Conservation (phyloP, 2,329 filamentous ascomycete genomes). For the Fusarium paranaense region DNA sequence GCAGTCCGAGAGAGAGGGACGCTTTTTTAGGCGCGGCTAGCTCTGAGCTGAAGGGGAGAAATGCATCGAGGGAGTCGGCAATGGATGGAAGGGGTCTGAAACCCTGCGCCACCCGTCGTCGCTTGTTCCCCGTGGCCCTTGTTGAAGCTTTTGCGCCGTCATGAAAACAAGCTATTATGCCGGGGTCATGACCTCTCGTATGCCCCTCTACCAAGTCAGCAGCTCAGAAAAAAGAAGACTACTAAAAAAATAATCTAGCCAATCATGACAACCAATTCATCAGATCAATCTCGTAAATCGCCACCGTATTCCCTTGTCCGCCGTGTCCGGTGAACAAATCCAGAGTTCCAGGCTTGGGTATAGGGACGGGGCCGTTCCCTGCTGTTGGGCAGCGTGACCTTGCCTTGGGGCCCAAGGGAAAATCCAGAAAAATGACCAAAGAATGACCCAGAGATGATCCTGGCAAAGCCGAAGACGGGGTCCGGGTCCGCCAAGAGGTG, state of each 20-base stretch:
- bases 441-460: constrained; percentile 26
- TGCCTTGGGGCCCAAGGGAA: background rate
- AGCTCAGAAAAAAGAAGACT: constrained; percentile 1
- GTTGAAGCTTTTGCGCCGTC: background rate
- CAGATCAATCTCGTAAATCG: constrained; percentile 2
- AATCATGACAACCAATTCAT: constrained; percentile 42
- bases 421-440: constrained; percentile 25
- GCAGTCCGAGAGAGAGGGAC: background rate
- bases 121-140: constrained; percentile 13
- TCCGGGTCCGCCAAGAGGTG: constrained; percentile 16
- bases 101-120: constrained; percentile 21
- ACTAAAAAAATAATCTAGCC: constrained; percentile 12
- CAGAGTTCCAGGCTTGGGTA: constrained; percentile 4
- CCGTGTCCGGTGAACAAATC: constrained; percentile 9
- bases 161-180: constrained; percentile 17
- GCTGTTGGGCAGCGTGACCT: constrained; percentile 26
- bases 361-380: constrained; percentile 10
- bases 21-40: background rate
- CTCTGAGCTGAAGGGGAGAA: background rate
- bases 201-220: constrained; percentile 1
- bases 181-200: constrained; percentile 2
- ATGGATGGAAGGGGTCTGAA: constrained; percentile 24
- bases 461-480: constrained; percentile 8
- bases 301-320: constrained; percentile 2
- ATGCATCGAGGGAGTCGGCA: background rate